These are phyloP conservation scores for Luffa acutangula DNA, from an alignment of 306 rosid genomes.

Conservation along the genomic window DNA sequence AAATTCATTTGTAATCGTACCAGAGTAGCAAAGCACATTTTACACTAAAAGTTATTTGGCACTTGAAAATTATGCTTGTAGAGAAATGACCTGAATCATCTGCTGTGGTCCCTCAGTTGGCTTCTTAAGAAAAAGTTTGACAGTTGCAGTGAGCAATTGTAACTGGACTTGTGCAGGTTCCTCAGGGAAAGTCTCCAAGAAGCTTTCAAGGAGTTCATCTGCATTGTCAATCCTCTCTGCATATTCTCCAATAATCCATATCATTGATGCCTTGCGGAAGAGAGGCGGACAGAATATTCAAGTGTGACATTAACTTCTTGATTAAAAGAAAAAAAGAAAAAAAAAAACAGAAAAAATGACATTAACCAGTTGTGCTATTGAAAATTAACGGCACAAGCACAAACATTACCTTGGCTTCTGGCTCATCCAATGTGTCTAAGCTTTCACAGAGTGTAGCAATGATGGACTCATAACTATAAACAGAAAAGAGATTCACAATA, in stretches of 20 bases:
- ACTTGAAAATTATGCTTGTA: neutral
- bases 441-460: slow-evolving; percentile 98
- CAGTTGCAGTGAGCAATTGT: slow-evolving; percentile 95
- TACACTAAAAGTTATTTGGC: slow-evolving; percentile 12
- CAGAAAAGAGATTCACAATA: slow-evolving; percentile 8
- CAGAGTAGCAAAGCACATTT: neutral
- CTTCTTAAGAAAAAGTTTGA: slow-evolving; percentile 97
- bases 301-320: neutral
- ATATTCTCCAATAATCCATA: slow-evolving; percentile 98
- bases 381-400: neutral
- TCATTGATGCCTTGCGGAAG: slow-evolving; percentile 77
- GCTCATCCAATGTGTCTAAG: slow-evolving; percentile 95
- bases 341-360: neutral
- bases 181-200: slow-evolving; percentile 87
- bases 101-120: slow-evolving; percentile 99
- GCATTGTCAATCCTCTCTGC: slow-evolving; percentile 99
- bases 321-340: no score
- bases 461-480: slow-evolving; percentile 83
- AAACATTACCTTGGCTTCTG: slow-evolving; percentile 88
- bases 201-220: slow-evolving; percentile 98
- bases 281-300: neutral
- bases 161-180: slow-evolving; percentile 99
- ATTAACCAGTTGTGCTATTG: neutral
- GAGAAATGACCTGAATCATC: slow-evolving; percentile 81
- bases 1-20: neutral